Base-by-base conservation (phyloP, 768 basidiomycete species). In the Trametes punicea region DNA sequence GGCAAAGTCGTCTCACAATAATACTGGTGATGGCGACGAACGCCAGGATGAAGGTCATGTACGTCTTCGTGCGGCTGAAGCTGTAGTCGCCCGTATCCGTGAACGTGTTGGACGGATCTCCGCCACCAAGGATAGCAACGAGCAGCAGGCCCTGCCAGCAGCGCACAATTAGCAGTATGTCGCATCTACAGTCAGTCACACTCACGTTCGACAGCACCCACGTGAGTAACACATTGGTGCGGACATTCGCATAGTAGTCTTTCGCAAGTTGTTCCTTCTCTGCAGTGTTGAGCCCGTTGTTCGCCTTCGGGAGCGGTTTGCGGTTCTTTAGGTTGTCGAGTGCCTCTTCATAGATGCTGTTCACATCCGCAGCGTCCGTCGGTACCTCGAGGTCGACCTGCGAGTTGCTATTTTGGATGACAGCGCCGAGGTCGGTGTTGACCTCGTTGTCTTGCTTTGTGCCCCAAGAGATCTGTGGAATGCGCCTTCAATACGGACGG, bases 331-430 rank as follows among this genome's bases (percentile, higher is more conserved):
- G 74, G 64, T 92, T 91, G 29, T 80, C 79, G 36, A 94, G 74
- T 1, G 91, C 85, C 63, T 93, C 92, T 65, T 90, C 85, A 62
- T 97, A 95, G 36, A 90, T 83, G 44, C 80, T 82, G 66, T 93
- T 89, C 46, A 88, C 83, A 66, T 93, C 92, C 1, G 86, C 88
- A 15, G 85, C 82, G 58, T 90, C 87, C 0, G 88, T 84, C 21
- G 88, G 79, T 70, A 95, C 81, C 70, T 94, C 90, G 46, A 96
- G 85, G 66, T 94, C 91, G 41, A 96, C 93, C 62, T 90, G 84
- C 13, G 84, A 85, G 64, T 87, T 77, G 25, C 81, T 84, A 65
- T 93, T 86, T 66, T 92, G 89, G 34, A 84, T 81, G 44, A 94
- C 90, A 6, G 84, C 83, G 9, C 93, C 93, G 16, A 97, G 82